Conservation (phyloP, 495 filamentous ascomycete species). For the Acidiella bohemica region DNA sequence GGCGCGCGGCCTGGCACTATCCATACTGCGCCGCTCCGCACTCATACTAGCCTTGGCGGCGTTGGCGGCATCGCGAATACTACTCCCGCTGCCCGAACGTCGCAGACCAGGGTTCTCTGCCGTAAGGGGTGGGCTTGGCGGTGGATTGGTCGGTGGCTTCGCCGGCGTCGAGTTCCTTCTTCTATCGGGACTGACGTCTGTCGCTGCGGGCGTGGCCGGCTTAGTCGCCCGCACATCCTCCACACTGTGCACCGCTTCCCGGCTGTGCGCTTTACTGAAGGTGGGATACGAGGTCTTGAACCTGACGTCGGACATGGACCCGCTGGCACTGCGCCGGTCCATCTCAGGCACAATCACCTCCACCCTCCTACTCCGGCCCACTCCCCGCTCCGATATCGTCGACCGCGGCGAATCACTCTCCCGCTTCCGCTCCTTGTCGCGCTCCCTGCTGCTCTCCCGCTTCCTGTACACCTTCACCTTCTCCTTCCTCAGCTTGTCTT, state of each 20-base stretch:
- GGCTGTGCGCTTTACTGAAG: slow-evolving; percentile 84
- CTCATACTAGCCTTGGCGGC: slow-evolving; percentile 31
- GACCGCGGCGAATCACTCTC: slow-evolving; percentile 3
- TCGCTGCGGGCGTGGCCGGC: slow-evolving; percentile 65
- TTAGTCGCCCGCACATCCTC: slow-evolving; percentile 39
- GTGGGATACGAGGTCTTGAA: slow-evolving; percentile 62
- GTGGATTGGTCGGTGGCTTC: slow-evolving; percentile 25
- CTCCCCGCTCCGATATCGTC: background rate
- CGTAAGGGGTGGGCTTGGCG: slow-evolving; percentile 53
- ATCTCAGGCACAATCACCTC: slow-evolving; percentile 30
- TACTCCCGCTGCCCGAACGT: slow-evolving; percentile 35
- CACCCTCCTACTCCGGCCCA: slow-evolving; percentile 11
- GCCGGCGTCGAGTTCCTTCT: slow-evolving; percentile 15
- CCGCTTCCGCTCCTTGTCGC: slow-evolving; percentile 13
- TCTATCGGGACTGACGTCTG: slow-evolving; percentile 51
- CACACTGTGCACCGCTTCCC: slow-evolving; percentile 55
- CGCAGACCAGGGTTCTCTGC: slow-evolving; percentile 38
- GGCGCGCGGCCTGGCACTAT: slow-evolving; percentile 17
- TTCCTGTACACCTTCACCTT: slow-evolving; percentile 3
- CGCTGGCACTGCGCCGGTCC: slow-evolving; percentile 27
- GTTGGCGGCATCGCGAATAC: slow-evolving; percentile 25
- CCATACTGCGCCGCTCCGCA: slow-evolving; percentile 30
- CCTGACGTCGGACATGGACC: slow-evolving; percentile 30
- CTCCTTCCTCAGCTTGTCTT: slow-evolving; percentile 1
- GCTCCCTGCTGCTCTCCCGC: slow-evolving; percentile 4